These are phyloP conservation scores for Gossypium bickii DNA, from an alignment of 345 rosid genomes.

Conservation along the genomic window DNA sequence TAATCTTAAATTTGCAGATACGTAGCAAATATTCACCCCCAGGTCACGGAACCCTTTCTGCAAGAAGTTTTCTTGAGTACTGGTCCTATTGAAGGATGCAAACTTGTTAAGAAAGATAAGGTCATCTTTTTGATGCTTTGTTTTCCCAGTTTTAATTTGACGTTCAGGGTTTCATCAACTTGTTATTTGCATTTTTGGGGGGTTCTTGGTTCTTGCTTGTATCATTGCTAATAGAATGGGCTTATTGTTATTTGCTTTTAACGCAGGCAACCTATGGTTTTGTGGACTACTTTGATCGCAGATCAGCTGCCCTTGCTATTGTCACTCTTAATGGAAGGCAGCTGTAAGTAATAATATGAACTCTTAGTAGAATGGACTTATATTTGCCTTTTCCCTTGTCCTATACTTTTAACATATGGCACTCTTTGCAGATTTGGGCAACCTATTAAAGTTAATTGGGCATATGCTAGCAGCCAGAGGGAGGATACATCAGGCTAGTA, in stretches of 20 bases:
- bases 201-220: not conserved
- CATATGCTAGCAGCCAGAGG: slow-evolving; percentile 2
- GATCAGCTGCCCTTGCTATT: slow-evolving; percentile 8
- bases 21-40: not conserved
- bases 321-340: not conserved
- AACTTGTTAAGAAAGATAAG: not conserved
- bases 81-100: slow-evolving; percentile 1
- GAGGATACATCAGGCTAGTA: not conserved
- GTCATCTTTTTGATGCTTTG: not conserved
- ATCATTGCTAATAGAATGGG: slow-evolving; percentile 6
- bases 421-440: not conserved
- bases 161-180: not conserved
- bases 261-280: not conserved
- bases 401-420: slow-evolving; percentile 8
- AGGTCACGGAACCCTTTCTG: not conserved
- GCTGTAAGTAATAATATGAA: not conserved
- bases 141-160: not conserved
- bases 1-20: slow-evolving; percentile 4
- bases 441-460: not conserved
- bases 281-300: not conserved
- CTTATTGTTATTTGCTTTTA: not conserved
- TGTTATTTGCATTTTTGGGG: slow-evolving; percentile 17
- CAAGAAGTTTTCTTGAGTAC: slow-evolving; percentile 1
- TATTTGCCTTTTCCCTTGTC: slow-evolving; percentile 2
- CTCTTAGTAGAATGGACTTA: not conserved